Base-by-base conservation (phyloP, 1,284 basidiomycete genomes). In the Inonotus obliquus region DNA sequence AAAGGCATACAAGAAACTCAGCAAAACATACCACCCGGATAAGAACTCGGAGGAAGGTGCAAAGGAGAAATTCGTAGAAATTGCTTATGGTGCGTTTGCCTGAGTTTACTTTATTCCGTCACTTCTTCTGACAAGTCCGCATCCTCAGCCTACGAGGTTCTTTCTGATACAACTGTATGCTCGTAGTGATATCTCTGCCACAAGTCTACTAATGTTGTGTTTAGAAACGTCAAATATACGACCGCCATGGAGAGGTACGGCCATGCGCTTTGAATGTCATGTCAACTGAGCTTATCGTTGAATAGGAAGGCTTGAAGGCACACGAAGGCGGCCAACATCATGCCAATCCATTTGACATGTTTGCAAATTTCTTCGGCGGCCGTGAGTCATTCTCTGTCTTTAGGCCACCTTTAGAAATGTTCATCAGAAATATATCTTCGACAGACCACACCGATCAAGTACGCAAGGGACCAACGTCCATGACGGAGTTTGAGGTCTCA, bases 301-400 rank as follows among this genome's bases (percentile, higher is more conserved):
- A 54, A 59, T 62, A 90, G 82, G 93, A 95, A 72, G 94, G 93
- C 5, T 74, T 97, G 61, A 92, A 92, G 73, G 89, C 91, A 44
- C 92, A 94, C 66, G 89, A 93, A 76, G 85, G 85, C 55, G 90
- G 88, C 19, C 85, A 86, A 64, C 80, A 79, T 45, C 76, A 85
- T 59, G 78, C 81, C n/a, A 92, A 96, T 70, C 92, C 94, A n/a
- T 93, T 96, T 71, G 95, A 97, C 71, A 84, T 96, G 68, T 98
- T 98, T 75, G 85, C 90, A 44, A 88, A 78, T 68, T 96, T 97
- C 80, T 98, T 98, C 69, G 94, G 94, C 65, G 85, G 84, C 37
- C 85, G 87, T 69, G 81, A 82, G 85, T 63, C 71, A 32, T 83
- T 79, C 41, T 41, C 41, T 19, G 9, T 41, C 47, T 19, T 2